phyloP scores from a whole-genome alignment of 805 yeast species.

The Saturnispora zaruensis region DNA sequence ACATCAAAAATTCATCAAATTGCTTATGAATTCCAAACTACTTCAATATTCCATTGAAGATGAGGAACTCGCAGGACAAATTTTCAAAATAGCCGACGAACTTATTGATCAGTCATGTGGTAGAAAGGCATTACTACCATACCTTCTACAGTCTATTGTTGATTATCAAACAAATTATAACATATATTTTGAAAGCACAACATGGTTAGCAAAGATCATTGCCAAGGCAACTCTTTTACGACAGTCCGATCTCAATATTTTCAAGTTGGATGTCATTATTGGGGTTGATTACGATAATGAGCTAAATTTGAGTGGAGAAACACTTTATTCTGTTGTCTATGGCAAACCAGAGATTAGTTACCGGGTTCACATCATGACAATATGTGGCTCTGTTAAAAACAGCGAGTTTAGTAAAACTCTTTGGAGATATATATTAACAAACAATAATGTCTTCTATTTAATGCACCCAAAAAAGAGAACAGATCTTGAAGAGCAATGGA shows the following conservation, averaged over 20 bases:
- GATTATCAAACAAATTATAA: conserved; percentile 32
- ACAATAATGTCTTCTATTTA: conserved; percentile 34
- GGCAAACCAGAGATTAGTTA: conserved; percentile 52
- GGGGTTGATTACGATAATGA: conserved; percentile 42
- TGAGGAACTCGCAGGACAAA: conserved; percentile 21
- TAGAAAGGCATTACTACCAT: conserved; percentile 62
- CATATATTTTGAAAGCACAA: conserved; percentile 30
- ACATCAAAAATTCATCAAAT: conserved; percentile 49
- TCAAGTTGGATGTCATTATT: conserved; percentile 50
- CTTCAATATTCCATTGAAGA: conserved; percentile 31
- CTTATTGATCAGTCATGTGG: conserved; percentile 44
- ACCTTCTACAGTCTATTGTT: conserved; percentile 40
- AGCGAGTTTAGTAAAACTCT: conserved; percentile 26
- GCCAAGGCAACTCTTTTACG: conserved; percentile 37
- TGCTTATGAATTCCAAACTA: conserved; percentile 36
- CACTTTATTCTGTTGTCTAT: conserved; percentile 41
- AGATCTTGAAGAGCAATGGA: conserved; percentile 64
- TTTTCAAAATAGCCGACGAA: conserved; percentile 33
- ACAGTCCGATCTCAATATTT: conserved; percentile 50
- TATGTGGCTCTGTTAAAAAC: conserved; percentile 31
- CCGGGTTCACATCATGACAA: conserved; percentile 41
- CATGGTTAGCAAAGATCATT: conserved; percentile 47
- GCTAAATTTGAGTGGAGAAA: conserved; percentile 28
- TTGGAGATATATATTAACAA: conserved; percentile 31
- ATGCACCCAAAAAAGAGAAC: conserved; percentile 44